phyloP scores from a whole-genome alignment of 352 stramenopile species.

The Pythium periplocum region DNA sequence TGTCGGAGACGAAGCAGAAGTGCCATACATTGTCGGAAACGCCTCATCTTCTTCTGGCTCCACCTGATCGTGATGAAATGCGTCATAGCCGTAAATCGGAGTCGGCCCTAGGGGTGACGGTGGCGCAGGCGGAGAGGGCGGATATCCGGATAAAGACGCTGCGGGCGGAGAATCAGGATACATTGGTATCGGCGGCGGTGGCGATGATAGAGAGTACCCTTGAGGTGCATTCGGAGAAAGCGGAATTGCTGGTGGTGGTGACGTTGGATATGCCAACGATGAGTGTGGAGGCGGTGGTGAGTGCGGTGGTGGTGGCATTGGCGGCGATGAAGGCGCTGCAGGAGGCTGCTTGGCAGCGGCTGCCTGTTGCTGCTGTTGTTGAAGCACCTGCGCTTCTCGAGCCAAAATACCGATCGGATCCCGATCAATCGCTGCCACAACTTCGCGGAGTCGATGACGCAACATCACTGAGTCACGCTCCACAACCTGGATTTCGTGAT shows the following conservation, averaged over 20 bases:
- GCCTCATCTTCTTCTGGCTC: slow-evolving; percentile 76
- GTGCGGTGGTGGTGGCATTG: slow-evolving; percentile 18
- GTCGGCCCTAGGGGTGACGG: neutral
- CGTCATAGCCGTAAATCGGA: neutral
- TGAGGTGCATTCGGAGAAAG: slow-evolving; percentile 6
- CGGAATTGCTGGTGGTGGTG: slow-evolving; percentile 4
- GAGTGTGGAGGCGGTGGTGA: slow-evolving; percentile 2
- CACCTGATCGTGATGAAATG: slow-evolving; percentile 20
- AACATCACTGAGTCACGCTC: slow-evolving; percentile 65
- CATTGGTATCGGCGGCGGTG: slow-evolving; percentile 3
- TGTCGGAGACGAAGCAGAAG: slow-evolving; percentile 13
- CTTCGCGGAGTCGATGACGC: slow-evolving; percentile 56
- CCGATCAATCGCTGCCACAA: slow-evolving; percentile 68
- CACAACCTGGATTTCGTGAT: slow-evolving; percentile 50
- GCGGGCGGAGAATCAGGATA: neutral
- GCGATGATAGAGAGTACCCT: slow-evolving; percentile 4
- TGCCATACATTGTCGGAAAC: slow-evolving; percentile 50
- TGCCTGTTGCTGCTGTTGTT: slow-evolving; percentile 21
- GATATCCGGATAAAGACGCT: neutral
- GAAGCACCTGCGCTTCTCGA: slow-evolving; percentile 21
- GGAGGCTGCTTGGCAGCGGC: slow-evolving; percentile 10
- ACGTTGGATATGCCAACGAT: slow-evolving; percentile 3
- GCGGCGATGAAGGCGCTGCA: slow-evolving; percentile 12
- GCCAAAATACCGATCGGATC: slow-evolving; percentile 47
- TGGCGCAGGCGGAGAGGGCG: neutral